phyloP scores from a whole-genome alignment of 2,329 filamentous ascomycete species.

The Monilinia fructicola region DNA sequence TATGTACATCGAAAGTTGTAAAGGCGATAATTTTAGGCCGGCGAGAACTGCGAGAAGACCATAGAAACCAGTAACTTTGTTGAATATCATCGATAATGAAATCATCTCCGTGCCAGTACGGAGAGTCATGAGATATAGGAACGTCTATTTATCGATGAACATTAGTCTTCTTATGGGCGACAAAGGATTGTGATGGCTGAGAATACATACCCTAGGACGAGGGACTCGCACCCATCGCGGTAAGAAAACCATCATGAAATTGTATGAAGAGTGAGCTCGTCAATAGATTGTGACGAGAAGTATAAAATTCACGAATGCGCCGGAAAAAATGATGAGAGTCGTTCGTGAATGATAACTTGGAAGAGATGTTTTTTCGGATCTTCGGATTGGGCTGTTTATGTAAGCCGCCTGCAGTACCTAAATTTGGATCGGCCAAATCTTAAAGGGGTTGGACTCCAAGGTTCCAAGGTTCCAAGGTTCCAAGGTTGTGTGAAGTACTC shows the following conservation, averaged over 20 bases:
- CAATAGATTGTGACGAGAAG: slow-evolving; percentile 16
- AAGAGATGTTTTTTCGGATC: slow-evolving; percentile 17
- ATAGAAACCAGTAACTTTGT: slow-evolving; percentile 89
- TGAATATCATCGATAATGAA: slow-evolving; percentile 78
- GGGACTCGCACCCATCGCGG: slow-evolving; percentile 39
- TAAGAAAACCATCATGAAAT: slow-evolving; percentile 34
- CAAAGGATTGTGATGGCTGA: slow-evolving; percentile 7
- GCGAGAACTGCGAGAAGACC: slow-evolving; percentile 86
- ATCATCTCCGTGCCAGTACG: slow-evolving; percentile 85
- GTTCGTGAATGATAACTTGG: slow-evolving; percentile 16
- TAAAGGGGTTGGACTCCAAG: slow-evolving; percentile 11
- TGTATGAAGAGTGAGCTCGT: not conserved
- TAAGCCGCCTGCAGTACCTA: slow-evolving; percentile 12
- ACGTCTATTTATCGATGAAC: slow-evolving; percentile 56
- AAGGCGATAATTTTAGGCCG: slow-evolving; percentile 75
- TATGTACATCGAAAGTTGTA: slow-evolving; percentile 88
- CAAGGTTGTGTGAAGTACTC: too few species aligned
- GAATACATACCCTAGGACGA: slow-evolving; percentile 37
- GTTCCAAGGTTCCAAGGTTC: too few species aligned
- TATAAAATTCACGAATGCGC: not conserved
- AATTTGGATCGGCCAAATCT: slow-evolving; percentile 13
- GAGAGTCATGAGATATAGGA: slow-evolving; percentile 82
- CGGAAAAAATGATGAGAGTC: slow-evolving; percentile 1
- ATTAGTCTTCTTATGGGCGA: slow-evolving; percentile 11
- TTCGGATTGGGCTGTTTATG: slow-evolving; percentile 14